Base-by-base conservation (phyloP, 73 alveolate genomes). In the Breviolum minutum region DNA sequence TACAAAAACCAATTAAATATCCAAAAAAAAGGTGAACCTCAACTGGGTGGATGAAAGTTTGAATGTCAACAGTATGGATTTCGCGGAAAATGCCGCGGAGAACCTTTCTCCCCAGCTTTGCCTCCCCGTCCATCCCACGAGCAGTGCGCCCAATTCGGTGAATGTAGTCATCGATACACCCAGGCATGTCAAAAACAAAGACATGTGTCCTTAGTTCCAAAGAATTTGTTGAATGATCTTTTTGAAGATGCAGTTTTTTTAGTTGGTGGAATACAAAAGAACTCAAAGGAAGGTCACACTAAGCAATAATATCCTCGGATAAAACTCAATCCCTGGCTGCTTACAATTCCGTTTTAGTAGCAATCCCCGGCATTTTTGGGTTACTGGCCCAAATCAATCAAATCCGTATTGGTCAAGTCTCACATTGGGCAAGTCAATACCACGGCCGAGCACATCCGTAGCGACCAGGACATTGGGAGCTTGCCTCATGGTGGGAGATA, bases 91-190 rank as follows among this genome's bases (percentile, higher is more conserved):
- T 2, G 77, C 77, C 17, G 77, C 77, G 4, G 17, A 66, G 24
- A 66, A 13, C 74, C 74, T 66, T 66, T 14, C 77, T 9, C 63
- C 8, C 63, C 48, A 24, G 19, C 24, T 27, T 61, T 62, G 90
- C 99, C 99, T 94, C 71, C 11, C 86, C 94, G 29, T 94, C 99
- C 94, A 79, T 61, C 26, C 99, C 99, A 32, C 99, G 99, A 16
- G 99, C 99, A 12, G 99, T 94, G 63, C 99, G 92, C 20, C 99
- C 99, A 22, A 94, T 94, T 26, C 99, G 93, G 85, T 94, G 99
- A 74, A 94, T 80, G 94, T 94, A 94, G 26, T 94, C 99, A 32
- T 94, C 99, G 16, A 94, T 92, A 64, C 91, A 92, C 24, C 98
- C 98, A 40, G 98, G 98, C 98, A 92, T 92, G 90, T 92, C 98